Evolutionary conservation across 352 stramenopile genomes (phyloP), one percentile per base, ranked within the genome.

Genomic region (Pythium rishiriense): DNA sequence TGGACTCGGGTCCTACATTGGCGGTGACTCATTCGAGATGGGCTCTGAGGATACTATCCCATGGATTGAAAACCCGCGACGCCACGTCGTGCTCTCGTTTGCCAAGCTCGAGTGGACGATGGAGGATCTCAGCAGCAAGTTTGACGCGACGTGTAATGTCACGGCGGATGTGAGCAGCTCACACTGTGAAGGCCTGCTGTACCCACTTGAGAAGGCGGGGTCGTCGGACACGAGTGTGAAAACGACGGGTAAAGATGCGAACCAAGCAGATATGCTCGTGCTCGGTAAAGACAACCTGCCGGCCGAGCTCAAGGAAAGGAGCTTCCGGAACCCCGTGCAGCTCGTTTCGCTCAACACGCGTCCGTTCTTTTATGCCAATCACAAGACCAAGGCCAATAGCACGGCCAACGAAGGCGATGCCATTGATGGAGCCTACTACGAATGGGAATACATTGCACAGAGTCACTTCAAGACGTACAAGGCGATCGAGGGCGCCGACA

Each of bases 1-100:
- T 19, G 64, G 64, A 6, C 1, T 53, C 4, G 64, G 57, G 21
- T 66, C 64, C 25, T 66, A 66, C 50, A 21, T 70, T 11, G 50
- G 48, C 21, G 57, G 49, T 2, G 37, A 63, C 10, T 19, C 22
- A 14, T n/a, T n/a, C n/a, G n/a, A n/a, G n/a, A n/a, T n/a, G n/a
- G n/a, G n/a, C n/a, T n/a, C n/a, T n/a, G n/a, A n/a, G n/a, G n/a
- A n/a, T n/a, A n/a, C n/a, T n/a, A 11, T 19, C n/a, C 46, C 47
- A 14, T 26, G 42, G 29, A 22, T 69, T 9, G 21, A 24, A 12
- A 41, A 63, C 19, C 35, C 54, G 8, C 26, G 46, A 33, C 53
- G 62, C 25, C 54, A 69, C 46, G 37, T 39, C 31, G 26, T 58
- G 5, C 14, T 62, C 10, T 62, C 45, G 11, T 29, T 57, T 9